phyloP scores from a whole-genome alignment of 176 grass and related monocot genomes.

The Microstegium vimineum region DNA sequence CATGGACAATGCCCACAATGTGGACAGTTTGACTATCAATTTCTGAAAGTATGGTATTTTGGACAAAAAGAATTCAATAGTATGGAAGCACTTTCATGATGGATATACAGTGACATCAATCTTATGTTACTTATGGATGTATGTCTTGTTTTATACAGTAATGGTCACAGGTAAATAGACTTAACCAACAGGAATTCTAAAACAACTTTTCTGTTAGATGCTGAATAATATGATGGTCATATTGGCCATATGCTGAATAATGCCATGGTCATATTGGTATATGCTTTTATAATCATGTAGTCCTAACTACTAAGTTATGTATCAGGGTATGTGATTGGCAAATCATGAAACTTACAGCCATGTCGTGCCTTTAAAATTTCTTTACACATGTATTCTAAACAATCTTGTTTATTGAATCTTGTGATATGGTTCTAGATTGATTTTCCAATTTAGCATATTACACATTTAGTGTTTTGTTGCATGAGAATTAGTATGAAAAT shows the following conservation, averaged over 20 bases:
- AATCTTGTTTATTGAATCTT: slow-evolving; percentile 12
- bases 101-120: slow-evolving; percentile 1
- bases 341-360: background rate
- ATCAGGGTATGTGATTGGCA: background rate
- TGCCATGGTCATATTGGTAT: background rate
- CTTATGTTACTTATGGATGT: background rate
- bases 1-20: background rate
- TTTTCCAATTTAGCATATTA: background rate
- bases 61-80: background rate
- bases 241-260: too few species aligned
- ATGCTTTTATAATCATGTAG: background rate
- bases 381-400: background rate
- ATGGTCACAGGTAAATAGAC: background rate
- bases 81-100: background rate
- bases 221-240: background rate
- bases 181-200: background rate
- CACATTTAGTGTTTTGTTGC: background rate
- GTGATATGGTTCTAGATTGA: background rate
- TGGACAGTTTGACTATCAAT: background rate
- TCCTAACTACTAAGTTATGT: background rate
- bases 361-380: background rate
- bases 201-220: background rate
- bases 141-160: background rate
- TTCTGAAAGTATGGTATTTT: background rate
- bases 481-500: background rate